These are phyloP conservation scores for Myxozyma nipponensis DNA, from an alignment of 805 yeast genomes.

Conservation along the genomic window DNA sequence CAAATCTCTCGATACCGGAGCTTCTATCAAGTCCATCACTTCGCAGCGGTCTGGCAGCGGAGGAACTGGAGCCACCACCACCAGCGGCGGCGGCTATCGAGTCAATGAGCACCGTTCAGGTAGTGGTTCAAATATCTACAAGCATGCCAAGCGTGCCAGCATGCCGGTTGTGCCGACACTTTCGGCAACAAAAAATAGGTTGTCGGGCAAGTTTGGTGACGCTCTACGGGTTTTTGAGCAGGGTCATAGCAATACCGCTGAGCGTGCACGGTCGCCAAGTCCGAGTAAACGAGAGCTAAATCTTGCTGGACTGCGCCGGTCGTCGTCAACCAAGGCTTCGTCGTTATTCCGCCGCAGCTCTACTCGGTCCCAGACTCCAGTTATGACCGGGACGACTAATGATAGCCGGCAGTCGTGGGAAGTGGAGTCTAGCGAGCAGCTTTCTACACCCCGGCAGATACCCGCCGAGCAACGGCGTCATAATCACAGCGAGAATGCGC, in stretches of 20 bases:
- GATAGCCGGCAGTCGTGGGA: conserved; percentile 4
- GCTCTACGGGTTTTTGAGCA: conserved; percentile 23
- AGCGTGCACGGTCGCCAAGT: conserved; percentile 10
- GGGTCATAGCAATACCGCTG: conserved; percentile 4
- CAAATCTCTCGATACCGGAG: conserved; percentile 25
- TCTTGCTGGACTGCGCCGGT: conserved; percentile 6
- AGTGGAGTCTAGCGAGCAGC: conserved; percentile 5
- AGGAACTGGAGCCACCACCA: neutral
- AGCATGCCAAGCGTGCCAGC: conserved; percentile 21
- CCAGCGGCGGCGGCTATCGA: conserved; percentile 1
- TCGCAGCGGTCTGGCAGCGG: neutral
- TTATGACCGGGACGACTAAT: neutral
- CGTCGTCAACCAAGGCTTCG: conserved; percentile 6
- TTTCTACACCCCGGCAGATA: conserved; percentile 5
- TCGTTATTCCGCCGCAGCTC: conserved; percentile 5
- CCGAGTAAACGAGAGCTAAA: conserved; percentile 14
- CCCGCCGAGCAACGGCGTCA: neutral
- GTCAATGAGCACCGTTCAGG: too few relatives aligned
- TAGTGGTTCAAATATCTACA: conserved; percentile 2
- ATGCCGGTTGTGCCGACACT: conserved; percentile 4
- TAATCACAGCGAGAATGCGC: neutral
- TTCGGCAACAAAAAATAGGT: neutral
- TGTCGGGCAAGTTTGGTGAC: conserved; percentile 26
- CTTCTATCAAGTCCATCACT: conserved; percentile 4
- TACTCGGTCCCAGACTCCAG: neutral